Evolutionary conservation across 2,329 filamentous ascomycete species (phyloP).

Genomic region (Zymoseptoria crescenta): DNA sequence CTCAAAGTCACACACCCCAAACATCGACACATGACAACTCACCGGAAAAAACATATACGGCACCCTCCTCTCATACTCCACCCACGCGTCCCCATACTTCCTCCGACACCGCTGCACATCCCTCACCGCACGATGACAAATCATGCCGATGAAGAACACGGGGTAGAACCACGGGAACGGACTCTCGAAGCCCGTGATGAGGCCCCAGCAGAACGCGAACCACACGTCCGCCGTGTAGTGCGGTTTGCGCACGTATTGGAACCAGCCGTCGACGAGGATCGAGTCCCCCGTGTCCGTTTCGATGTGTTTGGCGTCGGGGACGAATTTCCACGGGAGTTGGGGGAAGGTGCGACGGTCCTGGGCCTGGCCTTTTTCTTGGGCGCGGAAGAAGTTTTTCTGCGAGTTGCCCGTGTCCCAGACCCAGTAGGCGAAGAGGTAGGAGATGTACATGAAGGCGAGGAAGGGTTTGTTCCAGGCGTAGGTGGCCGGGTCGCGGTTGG

Average conservation of each 20-base stretch:
- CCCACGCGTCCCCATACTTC: constrained; percentile 78
- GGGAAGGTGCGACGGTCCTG: constrained; percentile 74
- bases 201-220: constrained; percentile 69
- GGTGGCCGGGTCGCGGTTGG: constrained; percentile 68
- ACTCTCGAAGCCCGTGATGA: constrained; percentile 73
- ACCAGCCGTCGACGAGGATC: constrained; percentile 81
- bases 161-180: constrained; percentile 89
- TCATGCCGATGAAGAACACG: constrained; percentile 72
- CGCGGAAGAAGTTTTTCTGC: constrained; percentile 88
- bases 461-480: constrained; percentile 70
- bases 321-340: constrained; percentile 77
- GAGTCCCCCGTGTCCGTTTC: constrained; percentile 63
- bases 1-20: constrained; percentile 8
- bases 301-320: constrained; percentile 75
- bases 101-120: constrained; percentile 67
- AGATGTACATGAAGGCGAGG: constrained; percentile 55
- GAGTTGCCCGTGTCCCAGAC: constrained; percentile 88
- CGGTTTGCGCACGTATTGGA: constrained; percentile 41
- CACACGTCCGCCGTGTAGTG: constrained; percentile 76
- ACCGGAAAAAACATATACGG: constrained; percentile 77
- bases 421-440: constrained; percentile 81
- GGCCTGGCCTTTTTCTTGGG: constrained; percentile 64
- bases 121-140: constrained; percentile 65
- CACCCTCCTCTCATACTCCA: constrained; percentile 69
- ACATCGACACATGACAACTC: no score